Conservation (phyloP, 129 eudicot genomes). For the Apium graveolens region DNA sequence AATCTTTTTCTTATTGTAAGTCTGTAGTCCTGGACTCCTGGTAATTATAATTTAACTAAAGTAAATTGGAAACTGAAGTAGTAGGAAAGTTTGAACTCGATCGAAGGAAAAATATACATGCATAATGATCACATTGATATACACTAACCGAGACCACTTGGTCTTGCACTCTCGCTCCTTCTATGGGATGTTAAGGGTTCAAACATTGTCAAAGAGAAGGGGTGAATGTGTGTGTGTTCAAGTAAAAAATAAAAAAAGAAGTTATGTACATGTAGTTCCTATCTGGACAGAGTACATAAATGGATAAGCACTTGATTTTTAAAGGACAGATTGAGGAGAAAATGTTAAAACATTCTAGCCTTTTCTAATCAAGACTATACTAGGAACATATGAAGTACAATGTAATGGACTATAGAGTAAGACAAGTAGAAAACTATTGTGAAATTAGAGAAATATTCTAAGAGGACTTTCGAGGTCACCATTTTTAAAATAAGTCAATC, state of each 20-base stretch:
- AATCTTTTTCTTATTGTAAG: background rate
- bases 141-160: no score
- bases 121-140: background rate
- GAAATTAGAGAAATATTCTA: background rate
- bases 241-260: no score
- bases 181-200: no score
- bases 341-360: background rate
- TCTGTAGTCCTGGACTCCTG: background rate
- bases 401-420: background rate
- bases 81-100: background rate
- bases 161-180: no score
- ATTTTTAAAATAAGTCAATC: background rate
- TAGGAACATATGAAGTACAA: background rate
- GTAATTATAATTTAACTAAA: no score
- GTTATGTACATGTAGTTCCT: background rate
- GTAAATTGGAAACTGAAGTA: background rate
- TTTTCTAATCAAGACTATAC: background rate
- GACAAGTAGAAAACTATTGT: background rate
- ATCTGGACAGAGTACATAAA: background rate
- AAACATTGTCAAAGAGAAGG: no score
- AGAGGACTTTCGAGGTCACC: background rate
- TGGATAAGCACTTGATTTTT: background rate
- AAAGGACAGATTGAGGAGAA: background rate
- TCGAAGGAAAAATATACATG: background rate
- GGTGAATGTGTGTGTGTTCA: no score